Conservation (phyloP, 768 basidiomycete species). For the Paxillus ammoniavirescens region DNA sequence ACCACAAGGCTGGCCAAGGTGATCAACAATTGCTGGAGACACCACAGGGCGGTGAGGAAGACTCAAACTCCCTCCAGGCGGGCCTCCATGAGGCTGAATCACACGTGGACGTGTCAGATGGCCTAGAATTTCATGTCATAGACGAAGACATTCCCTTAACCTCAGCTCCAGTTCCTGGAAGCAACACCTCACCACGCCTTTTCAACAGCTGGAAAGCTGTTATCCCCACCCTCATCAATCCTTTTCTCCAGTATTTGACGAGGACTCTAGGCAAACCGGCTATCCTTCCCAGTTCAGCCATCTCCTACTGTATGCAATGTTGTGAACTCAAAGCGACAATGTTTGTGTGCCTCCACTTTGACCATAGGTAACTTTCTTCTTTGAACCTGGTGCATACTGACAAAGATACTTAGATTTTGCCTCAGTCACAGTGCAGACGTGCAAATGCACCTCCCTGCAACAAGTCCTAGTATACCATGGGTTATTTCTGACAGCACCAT, state of each 20-base stretch:
- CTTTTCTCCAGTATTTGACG: neutral
- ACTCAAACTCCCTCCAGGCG: neutral
- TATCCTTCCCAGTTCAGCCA: neutral
- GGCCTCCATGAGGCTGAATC: neutral
- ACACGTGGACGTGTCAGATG: neutral
- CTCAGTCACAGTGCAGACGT: conserved; percentile 10
- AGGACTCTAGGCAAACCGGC: neutral
- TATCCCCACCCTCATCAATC: neutral
- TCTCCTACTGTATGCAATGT: neutral
- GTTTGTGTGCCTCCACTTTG: neutral
- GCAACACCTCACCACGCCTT: neutral
- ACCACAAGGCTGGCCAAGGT: neutral
- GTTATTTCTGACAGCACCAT: conserved; percentile 32
- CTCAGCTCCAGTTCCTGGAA: neutral
- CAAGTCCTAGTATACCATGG: conserved; percentile 29
- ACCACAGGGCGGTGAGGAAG: neutral
- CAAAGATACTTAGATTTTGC: conserved; percentile 12
- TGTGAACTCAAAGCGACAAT: neutral
- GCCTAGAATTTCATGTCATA: neutral
- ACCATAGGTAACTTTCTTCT: neutral
- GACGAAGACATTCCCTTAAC: neutral
- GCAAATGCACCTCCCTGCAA: conserved; percentile 21
- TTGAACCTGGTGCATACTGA: neutral
- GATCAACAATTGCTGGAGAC: neutral
- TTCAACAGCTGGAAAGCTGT: neutral